Evolutionary conservation across 441 rosid species (phyloP), one percentile per base, ranked within the genome.

Genomic region (Codiaeum variegatum): DNA sequence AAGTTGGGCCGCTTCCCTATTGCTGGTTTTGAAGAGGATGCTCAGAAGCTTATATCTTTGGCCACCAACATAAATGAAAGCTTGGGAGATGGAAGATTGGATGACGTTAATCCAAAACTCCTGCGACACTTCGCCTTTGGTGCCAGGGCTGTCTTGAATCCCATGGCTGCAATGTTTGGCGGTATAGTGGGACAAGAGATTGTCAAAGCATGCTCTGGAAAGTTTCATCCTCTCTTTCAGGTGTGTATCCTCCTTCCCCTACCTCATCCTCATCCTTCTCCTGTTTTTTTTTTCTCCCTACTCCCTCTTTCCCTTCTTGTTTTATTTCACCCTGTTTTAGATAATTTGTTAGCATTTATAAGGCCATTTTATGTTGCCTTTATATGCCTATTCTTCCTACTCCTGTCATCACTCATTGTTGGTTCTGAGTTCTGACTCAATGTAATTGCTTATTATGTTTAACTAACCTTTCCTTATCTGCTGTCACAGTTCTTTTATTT

Each of bases 141-240:
- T 76, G 88, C 98, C 66, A 88, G 88, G 85, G 98, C 97, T 73
- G 93, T 93, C 67, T 78, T 93, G 66, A 93, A 93, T 83, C 98
- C 98, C 52, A 93, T 91, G 97, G 97, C 97, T 73, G 98, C 98
- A 26, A 91, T 93, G 90, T 91, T 93, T 78, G 98, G 98, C 67
- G 98, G 98, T 69, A 81, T 93, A 73, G 98, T 93, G 76, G 98
- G 97, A 46, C 98, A 93, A 82, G 98, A 93, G 77, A 91, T 91
- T 85, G 91, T 93, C 51, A 93, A 93, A 79, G 98, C 98, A 65
- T 93, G 97, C 86, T 90, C 98, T 63, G 97, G 96, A 71, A 93
- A 93, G 82, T 93, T 93, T 69, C 96, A 93, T 84, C 98, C 97
- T 60, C 90, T 93, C 66, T 87, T 81, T 74, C 98, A 93, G 98